Evolutionary conservation across 2,329 filamentous ascomycete genomes (phyloP), one percentile per base, ranked within the genome.

Genomic region (Lasiodiplodia citricola): DNA sequence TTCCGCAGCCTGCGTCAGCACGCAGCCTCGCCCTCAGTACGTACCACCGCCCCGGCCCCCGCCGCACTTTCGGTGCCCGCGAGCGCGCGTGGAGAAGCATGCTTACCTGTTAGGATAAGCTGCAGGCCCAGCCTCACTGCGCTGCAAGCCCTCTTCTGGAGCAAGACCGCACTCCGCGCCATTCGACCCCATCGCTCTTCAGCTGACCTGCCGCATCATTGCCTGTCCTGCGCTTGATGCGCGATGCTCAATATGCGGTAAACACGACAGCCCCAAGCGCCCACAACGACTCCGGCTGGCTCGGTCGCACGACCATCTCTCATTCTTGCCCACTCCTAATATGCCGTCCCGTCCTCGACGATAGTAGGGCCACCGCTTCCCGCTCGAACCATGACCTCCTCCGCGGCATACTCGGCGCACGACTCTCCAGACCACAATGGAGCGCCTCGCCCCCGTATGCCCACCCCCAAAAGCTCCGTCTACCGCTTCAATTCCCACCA

Each of bases 151-250:
- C 58, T 66, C 47, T 54, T 50, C 62, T 65, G 55, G 67, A 69
- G 62, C 67, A 65, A 63, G 60, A 63, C 66, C 56, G 55, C 66
- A 64, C 60, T 64, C 60, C 60, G 60, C 60, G 60, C 56, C 56
- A 68, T 57, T 65, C 67, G 67, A 64, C 67, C 60, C 67, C 67
- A 64, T 68, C 67, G 50, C 44, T 28, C 62, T 65, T 54, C 68
- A 69, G 68, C 68, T 69, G 68, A 69, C 68, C 68, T 66, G 62
- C 68, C 64, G 68, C 68, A 69, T 69, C 68, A 62, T 60, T 67
- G 62, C 68, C 64, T 63, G 68, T 55, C 64, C 68, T 64, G 68
- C 68, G 68, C 68, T 69, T 60, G 68, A 69, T 66, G 68, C 68
- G 68, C 68, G 66, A 52, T 38, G 66, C 55, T 66, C 68, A 62